Evolutionary conservation across 805 yeast genomes (phyloP), one percentile per base, ranked within the genome.

Genomic region (Candida silvicultrix): DNA sequence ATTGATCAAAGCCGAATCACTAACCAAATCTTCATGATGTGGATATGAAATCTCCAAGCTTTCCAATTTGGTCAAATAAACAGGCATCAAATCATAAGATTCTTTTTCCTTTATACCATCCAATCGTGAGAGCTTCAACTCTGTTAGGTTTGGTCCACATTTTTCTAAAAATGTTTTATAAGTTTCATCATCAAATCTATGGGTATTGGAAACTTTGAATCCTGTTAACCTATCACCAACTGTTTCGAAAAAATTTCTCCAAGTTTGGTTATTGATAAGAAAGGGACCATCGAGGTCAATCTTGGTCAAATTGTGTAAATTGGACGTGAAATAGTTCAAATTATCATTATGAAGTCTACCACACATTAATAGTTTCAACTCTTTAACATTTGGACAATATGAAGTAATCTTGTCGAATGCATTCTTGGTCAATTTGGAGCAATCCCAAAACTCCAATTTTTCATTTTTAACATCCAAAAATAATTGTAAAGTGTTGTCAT

Each of bases 261-360:
- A 94, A 46, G 81, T 71, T 0, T 64, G 66, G 52, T 84, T 87
- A 56, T 83, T 81, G 40, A 94, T 82, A 53, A 94, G 67, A 60
- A 94, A 94, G 0, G 97, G 89, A 0, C 99, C 99, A 63, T 92
- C 90, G 34, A 94, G 66, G n/a, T 75, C 68, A 8, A 92, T 46
- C 14, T 77, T 70, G 15, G 63, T 69, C 41, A 94, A 68, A 28
- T 75, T 64, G 0, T 67, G 66, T 38, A 92, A 68, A 50, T 86
- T 82, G 10, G 78, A 67, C 5, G 78, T 74, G 49, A 76, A 78
- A 59, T 88, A 85, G 16, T 69, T 59, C 48, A 94, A 62, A 47
- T 85, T 83, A 51, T 83, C 89, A 59, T 86, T 86, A 55, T 85
- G 89, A 37, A 94, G 67, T 54, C 86, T 90, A 5, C 99, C 99